phyloP scores from a whole-genome alignment of 306 rosid species.

The Castanea crenata region DNA sequence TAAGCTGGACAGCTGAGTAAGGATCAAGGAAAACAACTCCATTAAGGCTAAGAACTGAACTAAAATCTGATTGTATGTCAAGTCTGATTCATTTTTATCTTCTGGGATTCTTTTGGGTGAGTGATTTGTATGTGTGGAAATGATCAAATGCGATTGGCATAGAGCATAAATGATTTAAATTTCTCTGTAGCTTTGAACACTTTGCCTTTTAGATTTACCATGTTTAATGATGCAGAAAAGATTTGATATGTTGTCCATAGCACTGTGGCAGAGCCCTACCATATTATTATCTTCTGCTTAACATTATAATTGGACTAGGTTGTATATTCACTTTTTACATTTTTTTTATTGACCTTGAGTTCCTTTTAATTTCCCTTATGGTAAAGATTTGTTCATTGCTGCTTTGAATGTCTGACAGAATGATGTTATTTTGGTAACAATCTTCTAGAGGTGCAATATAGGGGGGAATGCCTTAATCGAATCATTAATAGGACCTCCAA shows the following conservation, averaged over 20 bases:
- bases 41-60: conserved; percentile 65
- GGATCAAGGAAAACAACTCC: conserved; percentile 80
- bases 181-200: conserved; percentile 1
- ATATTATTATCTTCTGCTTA: conserved; percentile 1
- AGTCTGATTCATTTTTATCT: conserved; percentile 14
- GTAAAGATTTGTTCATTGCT: neutral
- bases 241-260: neutral
- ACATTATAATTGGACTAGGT: conserved; percentile 6
- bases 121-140: conserved; percentile 7
- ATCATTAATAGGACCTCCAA: neutral
- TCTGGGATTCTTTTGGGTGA: conserved; percentile 28
- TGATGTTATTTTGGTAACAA: too few relatives aligned
- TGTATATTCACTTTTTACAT: neutral
- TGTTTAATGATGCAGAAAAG: conserved; percentile 17
- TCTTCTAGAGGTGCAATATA: neutral
- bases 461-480: neutral
- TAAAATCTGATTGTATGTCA: neutral
- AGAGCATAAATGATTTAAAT: conserved; percentile 10
- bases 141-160: conserved; percentile 19
- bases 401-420: neutral
- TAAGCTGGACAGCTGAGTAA: conserved; percentile 73
- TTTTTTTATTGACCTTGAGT: conserved; percentile 3
- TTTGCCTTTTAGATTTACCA: neutral
- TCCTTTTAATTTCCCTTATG: too few relatives aligned
- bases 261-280: neutral